These are phyloP conservation scores for Potentilla sterilis DNA, from an alignment of 306 rosid genomes.

Conservation along the genomic window DNA sequence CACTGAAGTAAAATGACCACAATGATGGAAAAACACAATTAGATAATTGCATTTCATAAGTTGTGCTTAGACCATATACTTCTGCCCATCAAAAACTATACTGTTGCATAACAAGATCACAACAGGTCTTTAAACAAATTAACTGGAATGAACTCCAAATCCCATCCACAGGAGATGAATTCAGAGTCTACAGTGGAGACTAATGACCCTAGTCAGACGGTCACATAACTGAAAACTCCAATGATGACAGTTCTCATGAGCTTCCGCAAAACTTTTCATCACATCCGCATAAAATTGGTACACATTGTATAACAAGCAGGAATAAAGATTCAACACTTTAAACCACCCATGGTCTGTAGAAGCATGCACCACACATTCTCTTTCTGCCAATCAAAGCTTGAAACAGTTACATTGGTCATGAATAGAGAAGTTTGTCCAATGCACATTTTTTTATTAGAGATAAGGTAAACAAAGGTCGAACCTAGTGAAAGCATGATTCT, in stretches of 20 bases:
- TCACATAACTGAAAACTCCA: neutral
- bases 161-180: neutral
- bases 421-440: neutral
- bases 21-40: slow-evolving; percentile 5
- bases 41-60: neutral
- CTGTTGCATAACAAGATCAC: neutral
- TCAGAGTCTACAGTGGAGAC: neutral
- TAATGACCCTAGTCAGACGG: neutral
- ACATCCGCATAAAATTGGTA: neutral
- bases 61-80: neutral
- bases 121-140: neutral
- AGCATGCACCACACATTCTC: neutral
- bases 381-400: neutral
- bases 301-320: neutral
- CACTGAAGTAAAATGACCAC: neutral
- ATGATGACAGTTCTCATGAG: neutral
- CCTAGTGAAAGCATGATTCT: neutral
- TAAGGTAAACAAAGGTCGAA: neutral
- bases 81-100: neutral
- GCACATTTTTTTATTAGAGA: neutral
- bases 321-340: neutral
- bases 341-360: neutral
- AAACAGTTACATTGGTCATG: neutral
- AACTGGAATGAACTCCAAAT: neutral
- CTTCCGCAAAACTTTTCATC: neutral